Percentiles rank a stretch among this genome's conserved stretches.
These are phyloP conservation scores for Tylopilus felleus DNA, from an alignment of 768 basidiomycete species.

Conservation along the genomic window DNA sequence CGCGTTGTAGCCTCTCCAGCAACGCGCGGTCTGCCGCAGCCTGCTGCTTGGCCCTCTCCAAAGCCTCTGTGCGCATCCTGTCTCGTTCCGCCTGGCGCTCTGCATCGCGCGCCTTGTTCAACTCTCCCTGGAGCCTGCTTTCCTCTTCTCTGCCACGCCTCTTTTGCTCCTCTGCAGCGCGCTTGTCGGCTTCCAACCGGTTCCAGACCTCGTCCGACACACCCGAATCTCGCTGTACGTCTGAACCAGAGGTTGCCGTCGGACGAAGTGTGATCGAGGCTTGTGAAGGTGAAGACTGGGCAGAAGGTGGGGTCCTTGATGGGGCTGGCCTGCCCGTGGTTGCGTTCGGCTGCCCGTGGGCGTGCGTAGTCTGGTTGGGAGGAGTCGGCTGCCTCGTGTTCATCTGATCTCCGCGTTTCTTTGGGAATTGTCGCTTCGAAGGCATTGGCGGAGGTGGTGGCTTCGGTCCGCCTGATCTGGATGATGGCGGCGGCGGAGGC, in stretches of 20 bases:
- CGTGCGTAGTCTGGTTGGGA: constrained; percentile 2
- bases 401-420: neutral
- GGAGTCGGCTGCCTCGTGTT: neutral
- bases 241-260: neutral
- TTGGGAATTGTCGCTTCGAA: constrained; percentile 7
- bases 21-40: constrained; percentile 18
- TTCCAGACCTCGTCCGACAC: constrained; percentile 52
- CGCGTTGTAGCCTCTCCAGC: constrained; percentile 24
- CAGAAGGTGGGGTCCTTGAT: neutral
- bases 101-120: constrained; percentile 15
- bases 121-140: constrained; percentile 14
- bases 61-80: constrained; percentile 16
- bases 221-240: constrained; percentile 42
- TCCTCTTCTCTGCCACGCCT: constrained; percentile 19
- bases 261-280: neutral
- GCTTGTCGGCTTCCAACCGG: constrained; percentile 41
- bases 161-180: constrained; percentile 21
- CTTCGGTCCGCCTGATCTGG: constrained; percentile 3
- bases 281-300: neutral
- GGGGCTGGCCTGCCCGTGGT: neutral
- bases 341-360: neutral
- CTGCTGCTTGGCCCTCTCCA: constrained; percentile 19
- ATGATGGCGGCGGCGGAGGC: neutral
- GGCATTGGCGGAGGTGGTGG: constrained; percentile 10
- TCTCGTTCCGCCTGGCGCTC: constrained; percentile 25